Base-by-base conservation (phyloP, 768 basidiomycete species). In the Holtermannia corniformis region DNA sequence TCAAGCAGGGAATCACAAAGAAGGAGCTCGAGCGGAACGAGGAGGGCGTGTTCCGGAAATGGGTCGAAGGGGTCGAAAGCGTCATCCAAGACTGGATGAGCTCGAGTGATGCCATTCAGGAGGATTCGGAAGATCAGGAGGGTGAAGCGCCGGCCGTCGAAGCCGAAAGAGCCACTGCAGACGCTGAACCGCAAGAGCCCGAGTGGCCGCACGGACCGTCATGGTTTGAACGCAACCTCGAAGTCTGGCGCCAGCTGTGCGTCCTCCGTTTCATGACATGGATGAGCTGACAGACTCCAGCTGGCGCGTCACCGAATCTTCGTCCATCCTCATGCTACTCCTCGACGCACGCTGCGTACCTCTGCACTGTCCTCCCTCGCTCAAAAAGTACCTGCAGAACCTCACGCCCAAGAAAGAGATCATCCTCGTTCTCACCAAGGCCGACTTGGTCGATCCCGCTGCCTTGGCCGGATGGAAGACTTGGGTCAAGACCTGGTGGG, bases 271-370 rank as follows among this genome's bases (percentile, higher is more conserved):
- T 41, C 27, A 37, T 4, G 13, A 19, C 41, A 20, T 23, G 41
- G 14, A 27, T 23, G 26, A 51, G 7, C 16, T 19, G 25, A 50
- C 32, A 5, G 24, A 5, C 20, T 21, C 12, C 57, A 68, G 65
- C n/a, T 99, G 95, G 95, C 79, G 95, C 48, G 95, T 97, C 1
- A 74, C 95, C 7, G 95, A 99, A 74, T 81, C 91, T 20, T 95
- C 93, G 1, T 87, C 95, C 62, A 80, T 99, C 21, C 75, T 97
- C 26, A 86, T 97, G 1, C 90, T 97, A 72, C 93, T 99, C 47
- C 87, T 95, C 48, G 95, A 99, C 66, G 90, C 90, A 4, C 82
- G 95, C 37, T 96, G 95, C 75, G 93, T 95, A 1, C 77, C 95
- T 7, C 78, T 82, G 24, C 96, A 96, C 68, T 82, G 90, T 20